These are phyloP conservation scores for Solanum dulcamara DNA, from an alignment of 257 asterid species.

Conservation along the genomic window DNA sequence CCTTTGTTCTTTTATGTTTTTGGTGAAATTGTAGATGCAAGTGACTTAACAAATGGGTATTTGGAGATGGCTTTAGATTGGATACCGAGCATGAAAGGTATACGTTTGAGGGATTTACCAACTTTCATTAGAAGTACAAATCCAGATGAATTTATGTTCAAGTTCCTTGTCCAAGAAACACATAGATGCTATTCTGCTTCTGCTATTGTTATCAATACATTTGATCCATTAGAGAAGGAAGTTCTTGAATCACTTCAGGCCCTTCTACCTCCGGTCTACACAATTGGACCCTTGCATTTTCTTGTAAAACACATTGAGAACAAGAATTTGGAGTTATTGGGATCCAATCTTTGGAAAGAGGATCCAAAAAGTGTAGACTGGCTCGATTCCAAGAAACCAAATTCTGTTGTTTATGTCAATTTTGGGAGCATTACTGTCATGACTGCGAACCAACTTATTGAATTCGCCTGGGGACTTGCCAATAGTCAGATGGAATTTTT, in stretches of 20 bases:
- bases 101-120: conserved; percentile 38
- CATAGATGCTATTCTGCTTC: conserved; percentile 14
- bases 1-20: background rate
- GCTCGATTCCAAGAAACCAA: conserved; percentile 30
- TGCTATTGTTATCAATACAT: conserved; percentile 37
- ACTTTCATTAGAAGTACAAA: conserved; percentile 24
- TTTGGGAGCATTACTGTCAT: conserved; percentile 24
- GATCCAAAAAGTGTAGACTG: conserved; percentile 34
- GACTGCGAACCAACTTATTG: background rate
- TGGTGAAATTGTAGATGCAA: conserved; percentile 16
- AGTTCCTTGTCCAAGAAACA: conserved; percentile 7
- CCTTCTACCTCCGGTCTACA: conserved; percentile 23
- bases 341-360: conserved; percentile 44
- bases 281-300: conserved; percentile 41
- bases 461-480: conserved; percentile 13
- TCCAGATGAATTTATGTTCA: conserved; percentile 21
- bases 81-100: conserved; percentile 23
- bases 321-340: conserved; percentile 2
- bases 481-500: conserved; percentile 1
- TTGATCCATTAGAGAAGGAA: conserved; percentile 30
- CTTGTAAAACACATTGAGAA: conserved; percentile 10
- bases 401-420: conserved; percentile 36
- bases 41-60: conserved; percentile 31
- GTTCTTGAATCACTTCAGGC: conserved; percentile 18
- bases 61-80: conserved; percentile 26